phyloP scores from a whole-genome alignment of 805 yeast species.

The Diddensiella transvaalensis region DNA sequence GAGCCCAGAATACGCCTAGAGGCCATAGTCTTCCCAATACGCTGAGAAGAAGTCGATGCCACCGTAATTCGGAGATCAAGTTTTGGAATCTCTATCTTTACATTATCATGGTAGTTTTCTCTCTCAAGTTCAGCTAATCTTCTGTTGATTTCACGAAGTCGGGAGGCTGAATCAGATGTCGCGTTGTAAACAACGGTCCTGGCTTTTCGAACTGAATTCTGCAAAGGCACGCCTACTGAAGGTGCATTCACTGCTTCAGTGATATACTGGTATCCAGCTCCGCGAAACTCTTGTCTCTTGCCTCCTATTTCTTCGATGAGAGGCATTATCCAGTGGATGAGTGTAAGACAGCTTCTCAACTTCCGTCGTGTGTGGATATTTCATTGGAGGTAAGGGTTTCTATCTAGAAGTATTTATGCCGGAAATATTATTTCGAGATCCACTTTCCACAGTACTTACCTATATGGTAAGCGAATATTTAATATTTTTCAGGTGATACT shows the following conservation, averaged over 20 bases:
- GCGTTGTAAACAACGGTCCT: background rate
- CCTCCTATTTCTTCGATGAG: conserved; percentile 11
- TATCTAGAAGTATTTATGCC: background rate
- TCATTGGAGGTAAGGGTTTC: background rate
- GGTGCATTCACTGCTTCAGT: background rate
- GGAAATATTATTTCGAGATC: background rate
- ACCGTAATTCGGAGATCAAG: conserved; percentile 8
- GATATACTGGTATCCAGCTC: background rate
- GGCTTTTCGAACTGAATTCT: background rate
- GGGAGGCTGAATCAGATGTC: conserved; percentile 12
- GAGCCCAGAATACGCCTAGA: conserved; percentile 37
- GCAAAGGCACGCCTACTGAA: background rate
- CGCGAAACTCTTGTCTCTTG: conserved; percentile 4
- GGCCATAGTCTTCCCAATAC: conserved; percentile 27
- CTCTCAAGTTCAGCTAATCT: conserved; percentile 33
- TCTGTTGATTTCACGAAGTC: conserved; percentile 22
- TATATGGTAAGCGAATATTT: background rate
- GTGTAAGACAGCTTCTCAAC: no score
- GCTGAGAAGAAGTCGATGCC: conserved; percentile 2
- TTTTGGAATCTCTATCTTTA: conserved; percentile 33
- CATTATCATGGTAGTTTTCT: conserved; percentile 36
- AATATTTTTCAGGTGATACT: background rate
- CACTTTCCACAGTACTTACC: background rate
- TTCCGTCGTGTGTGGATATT: no score
- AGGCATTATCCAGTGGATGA: background rate